These are phyloP conservation scores for Penicillium sp. DNA, from an alignment of 2,329 filamentous ascomycete genomes.

Conservation along the genomic window DNA sequence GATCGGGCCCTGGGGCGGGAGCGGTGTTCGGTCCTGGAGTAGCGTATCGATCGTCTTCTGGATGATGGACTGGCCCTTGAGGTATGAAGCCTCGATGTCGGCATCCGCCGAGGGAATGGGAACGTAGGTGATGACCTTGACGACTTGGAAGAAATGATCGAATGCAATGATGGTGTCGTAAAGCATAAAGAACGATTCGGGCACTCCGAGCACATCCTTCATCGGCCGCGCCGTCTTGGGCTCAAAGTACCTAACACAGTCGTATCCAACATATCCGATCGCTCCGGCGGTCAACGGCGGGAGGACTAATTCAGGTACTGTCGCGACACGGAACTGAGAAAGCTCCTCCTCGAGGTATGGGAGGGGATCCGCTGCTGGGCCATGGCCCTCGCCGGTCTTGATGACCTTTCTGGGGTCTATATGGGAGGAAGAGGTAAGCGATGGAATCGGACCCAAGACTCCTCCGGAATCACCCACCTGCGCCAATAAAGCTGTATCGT, in stretches of 20 bases:
- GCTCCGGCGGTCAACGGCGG: constrained; percentile 88
- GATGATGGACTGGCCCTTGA: constrained; percentile 63
- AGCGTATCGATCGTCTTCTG: constrained; percentile 68
- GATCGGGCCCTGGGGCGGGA: constrained; percentile 75
- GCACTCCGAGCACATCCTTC: constrained; percentile 83
- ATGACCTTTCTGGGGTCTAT: constrained; percentile 70
- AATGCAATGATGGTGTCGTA: constrained; percentile 93
- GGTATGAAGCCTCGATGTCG: constrained; percentile 67
- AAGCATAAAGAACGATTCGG: constrained; percentile 95
- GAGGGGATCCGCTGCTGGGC: constrained; percentile 78
- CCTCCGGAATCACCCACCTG: constrained; percentile 49
- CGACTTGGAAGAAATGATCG: constrained; percentile 88
- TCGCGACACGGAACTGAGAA: constrained; percentile 71
- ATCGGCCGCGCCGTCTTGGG: constrained; percentile 88
- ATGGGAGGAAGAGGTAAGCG: constrained; percentile 8
- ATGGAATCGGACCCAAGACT: neutral
- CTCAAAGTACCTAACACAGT: constrained; percentile 97
- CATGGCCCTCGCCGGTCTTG: constrained; percentile 83
- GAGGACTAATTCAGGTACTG: constrained; percentile 76
- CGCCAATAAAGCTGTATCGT: constrained; percentile 92
- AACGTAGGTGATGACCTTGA: constrained; percentile 92
- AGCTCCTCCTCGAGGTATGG: constrained; percentile 80
- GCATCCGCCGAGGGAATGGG: constrained; percentile 60
- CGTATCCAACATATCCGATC: constrained; percentile 95
- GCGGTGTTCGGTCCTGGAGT: constrained; percentile 68